Base-by-base conservation (phyloP, 129 eudicot species). In the Ambrosia artemisiifolia region DNA sequence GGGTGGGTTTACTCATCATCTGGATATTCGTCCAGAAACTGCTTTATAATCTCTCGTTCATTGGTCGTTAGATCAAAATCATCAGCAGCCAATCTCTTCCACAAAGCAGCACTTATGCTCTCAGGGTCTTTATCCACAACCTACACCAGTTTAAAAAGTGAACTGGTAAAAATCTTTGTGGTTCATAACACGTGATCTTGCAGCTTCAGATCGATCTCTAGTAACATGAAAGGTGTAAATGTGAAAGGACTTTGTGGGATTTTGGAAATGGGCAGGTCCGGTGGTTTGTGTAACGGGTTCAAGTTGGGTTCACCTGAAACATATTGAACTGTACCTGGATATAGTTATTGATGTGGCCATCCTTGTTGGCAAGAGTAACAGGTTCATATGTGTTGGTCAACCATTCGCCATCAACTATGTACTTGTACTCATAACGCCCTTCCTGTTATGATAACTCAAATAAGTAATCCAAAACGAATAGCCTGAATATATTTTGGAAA, bases 341-440 rank as follows among this genome's bases (percentile, higher is more conserved):
- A 70, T 84, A 88, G 78, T 94, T 94, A 91, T 90, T 94, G 78
- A 90, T 79, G 65, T 94, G 91, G 47, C 97, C 97, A 75, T 94
- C 99, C 64, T 85, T 80, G 89, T 90, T 90, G 65, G 68, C 81
- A 60, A 55, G 48, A 70, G 96, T 90, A 30, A 87, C 63, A 6
- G 69, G 89, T 73, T 94, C 99, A 67, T 77, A 7, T 40, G 76
- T 54, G 75, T 94, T 94, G 79, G 75, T 63, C 79, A 77, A n/a
- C 99, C 99, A 94, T 74, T 80, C 89, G 8, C 96, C 97, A 79
- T 94, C 97, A 53, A 94, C 83, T 59, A 94, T 70, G 73, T 94
- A 94, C 86, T 94, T 94, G 85, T 94, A 90, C 82, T 94, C 99
- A n/a, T 90, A 90, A 48, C 74, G 65, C 59, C 99, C 99, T 80